Evolutionary conservation across 2,329 filamentous ascomycete species (phyloP).

Genomic region (Talaromyces marneffei): DNA sequence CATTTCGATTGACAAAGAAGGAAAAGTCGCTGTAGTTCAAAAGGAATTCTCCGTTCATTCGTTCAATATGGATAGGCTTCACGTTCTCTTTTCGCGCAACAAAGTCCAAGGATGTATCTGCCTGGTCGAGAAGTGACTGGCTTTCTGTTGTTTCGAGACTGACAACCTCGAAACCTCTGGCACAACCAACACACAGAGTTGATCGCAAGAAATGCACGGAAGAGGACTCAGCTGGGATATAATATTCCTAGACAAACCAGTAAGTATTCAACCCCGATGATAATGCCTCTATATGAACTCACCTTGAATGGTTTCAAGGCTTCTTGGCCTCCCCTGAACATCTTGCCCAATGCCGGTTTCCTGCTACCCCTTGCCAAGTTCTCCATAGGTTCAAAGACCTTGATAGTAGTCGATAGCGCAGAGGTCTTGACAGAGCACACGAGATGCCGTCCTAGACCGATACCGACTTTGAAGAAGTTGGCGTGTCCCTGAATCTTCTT

Average conservation of each 20-base stretch:
- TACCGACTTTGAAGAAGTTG: slow-evolving; percentile 97
- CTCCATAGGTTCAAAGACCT: slow-evolving; percentile 98
- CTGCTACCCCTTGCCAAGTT: slow-evolving; percentile 90
- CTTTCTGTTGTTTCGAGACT: slow-evolving; percentile 96
- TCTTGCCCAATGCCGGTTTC: slow-evolving; percentile 90
- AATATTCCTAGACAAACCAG: slow-evolving; percentile 63
- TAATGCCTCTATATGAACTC: slow-evolving; percentile 16
- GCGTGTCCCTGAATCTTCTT: slow-evolving; percentile 97
- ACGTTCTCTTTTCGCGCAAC: slow-evolving; percentile 89
- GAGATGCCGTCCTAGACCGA: slow-evolving; percentile 86
- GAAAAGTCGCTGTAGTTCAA: slow-evolving; percentile 98
- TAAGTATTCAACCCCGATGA: slow-evolving; percentile 18
- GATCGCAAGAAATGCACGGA: slow-evolving; percentile 96
- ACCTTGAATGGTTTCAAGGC: slow-evolving; percentile 90
- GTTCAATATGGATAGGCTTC: slow-evolving; percentile 93
- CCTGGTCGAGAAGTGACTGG: slow-evolving; percentile 92
- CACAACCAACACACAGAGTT: slow-evolving; percentile 93
- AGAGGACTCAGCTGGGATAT: slow-evolving; percentile 96
- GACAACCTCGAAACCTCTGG: slow-evolving; percentile 93
- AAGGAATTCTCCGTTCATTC: slow-evolving; percentile 92
- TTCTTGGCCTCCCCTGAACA: slow-evolving; percentile 90
- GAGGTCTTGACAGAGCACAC: slow-evolving; percentile 96
- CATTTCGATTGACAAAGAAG: slow-evolving; percentile 98
- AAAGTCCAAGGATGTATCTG: slow-evolving; percentile 95
- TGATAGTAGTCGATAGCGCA: slow-evolving; percentile 89